Percentiles rank a stretch among this genome's conserved stretches.
Evolutionary conservation across 495 filamentous ascomycete genomes (phyloP).

Genomic region (Hypoxylon subgilvum): DNA sequence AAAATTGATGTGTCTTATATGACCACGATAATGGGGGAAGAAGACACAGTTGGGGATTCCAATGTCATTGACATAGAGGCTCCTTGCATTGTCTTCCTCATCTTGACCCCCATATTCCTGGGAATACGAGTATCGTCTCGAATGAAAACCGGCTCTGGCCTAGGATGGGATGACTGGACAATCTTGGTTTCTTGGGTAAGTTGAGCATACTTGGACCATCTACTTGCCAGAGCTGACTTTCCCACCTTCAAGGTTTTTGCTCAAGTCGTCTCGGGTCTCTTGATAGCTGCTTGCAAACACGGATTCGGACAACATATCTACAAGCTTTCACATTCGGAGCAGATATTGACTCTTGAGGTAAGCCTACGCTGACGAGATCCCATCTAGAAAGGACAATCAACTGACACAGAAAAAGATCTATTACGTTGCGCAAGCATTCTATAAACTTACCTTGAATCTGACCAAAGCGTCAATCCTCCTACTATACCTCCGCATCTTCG

Average conservation of each 20-base stretch:
- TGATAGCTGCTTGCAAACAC: slow-evolving; percentile 44
- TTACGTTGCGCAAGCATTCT: slow-evolving; percentile 41
- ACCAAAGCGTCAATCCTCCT: slow-evolving; percentile 46
- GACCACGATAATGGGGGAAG: slow-evolving; percentile 14
- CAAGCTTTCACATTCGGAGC: slow-evolving; percentile 36
- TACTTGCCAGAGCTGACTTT: slow-evolving; percentile 5
- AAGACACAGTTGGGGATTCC: slow-evolving; percentile 27
- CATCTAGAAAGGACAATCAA: background rate
- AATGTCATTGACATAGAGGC: slow-evolving; percentile 42
- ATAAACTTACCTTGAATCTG: slow-evolving; percentile 43
- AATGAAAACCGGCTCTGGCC: slow-evolving; percentile 36
- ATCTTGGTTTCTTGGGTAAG: slow-evolving; percentile 44
- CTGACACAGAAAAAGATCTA: slow-evolving; percentile 31
- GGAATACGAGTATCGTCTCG: slow-evolving; percentile 42
- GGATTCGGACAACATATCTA: slow-evolving; percentile 47
- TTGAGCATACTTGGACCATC: background rate
- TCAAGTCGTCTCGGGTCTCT: slow-evolving; percentile 36
- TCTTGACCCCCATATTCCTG: slow-evolving; percentile 42
- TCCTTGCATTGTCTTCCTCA: slow-evolving; percentile 45
- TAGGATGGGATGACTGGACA: slow-evolving; percentile 48
- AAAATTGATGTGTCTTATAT: background rate
- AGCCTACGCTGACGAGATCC: background rate
- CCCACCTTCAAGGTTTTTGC: slow-evolving; percentile 34
- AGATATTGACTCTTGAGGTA: slow-evolving; percentile 43
- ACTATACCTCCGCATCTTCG: slow-evolving; percentile 48